phyloP scores from a whole-genome alignment of 495 filamentous ascomycete genomes.

The Daldinia grandis region DNA sequence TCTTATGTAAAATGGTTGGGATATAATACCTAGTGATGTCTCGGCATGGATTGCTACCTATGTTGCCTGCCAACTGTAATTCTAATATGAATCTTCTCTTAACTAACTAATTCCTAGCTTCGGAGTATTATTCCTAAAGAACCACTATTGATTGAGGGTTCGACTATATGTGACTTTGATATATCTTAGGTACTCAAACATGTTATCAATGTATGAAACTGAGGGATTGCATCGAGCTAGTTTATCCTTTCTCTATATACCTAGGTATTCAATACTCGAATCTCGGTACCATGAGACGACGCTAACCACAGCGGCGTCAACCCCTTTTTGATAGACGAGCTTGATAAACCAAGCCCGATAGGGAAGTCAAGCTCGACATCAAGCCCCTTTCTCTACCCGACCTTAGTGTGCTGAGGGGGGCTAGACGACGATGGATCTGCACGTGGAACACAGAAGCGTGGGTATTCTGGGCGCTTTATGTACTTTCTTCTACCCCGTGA shows the following conservation, averaged over 20 bases:
- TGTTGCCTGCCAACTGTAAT: not conserved
- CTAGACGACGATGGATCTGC: not conserved
- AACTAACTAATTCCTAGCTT: not conserved
- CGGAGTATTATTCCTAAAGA: not conserved
- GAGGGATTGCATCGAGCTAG: too few relatives aligned
- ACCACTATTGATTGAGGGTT: not conserved
- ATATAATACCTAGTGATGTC: conserved; percentile 1
- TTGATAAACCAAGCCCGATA: too few relatives aligned
- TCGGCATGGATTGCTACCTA: not conserved
- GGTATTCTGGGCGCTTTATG: conserved; percentile 24
- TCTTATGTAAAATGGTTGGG: not conserved
- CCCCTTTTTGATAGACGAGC: too few relatives aligned
- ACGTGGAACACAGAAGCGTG: not conserved
- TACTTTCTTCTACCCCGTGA: conserved; percentile 37
- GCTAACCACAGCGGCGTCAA: too few relatives aligned
- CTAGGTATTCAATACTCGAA: too few relatives aligned
- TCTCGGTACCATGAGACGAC: too few relatives aligned
- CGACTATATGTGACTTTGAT: too few relatives aligned
- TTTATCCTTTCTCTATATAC: too few relatives aligned
- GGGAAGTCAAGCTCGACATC: not conserved
- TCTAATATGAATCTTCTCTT: not conserved
- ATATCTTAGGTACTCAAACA: too few relatives aligned
- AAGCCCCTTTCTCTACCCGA: not conserved
- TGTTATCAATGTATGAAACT: too few relatives aligned
- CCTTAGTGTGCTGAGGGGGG: too few relatives aligned